Base-by-base conservation (phyloP, 2,329 filamentous ascomycete species). In the Cladosporium sp. region DNA sequence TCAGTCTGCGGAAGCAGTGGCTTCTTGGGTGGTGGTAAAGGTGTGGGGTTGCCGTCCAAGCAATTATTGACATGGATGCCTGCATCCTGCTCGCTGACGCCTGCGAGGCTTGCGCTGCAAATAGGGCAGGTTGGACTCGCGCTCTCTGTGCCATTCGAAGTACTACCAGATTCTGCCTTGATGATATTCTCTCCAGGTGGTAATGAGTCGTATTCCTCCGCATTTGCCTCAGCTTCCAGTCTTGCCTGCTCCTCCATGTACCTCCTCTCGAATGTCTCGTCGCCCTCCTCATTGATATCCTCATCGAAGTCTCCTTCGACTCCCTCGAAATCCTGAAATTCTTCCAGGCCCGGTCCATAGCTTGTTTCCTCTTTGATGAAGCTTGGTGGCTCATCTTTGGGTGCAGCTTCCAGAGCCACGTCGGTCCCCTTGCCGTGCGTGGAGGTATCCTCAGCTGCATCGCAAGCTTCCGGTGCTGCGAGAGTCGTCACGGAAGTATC, bases 61-160 rank as follows among this genome's bases (percentile, higher is more conserved):
- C 93, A 98, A 9, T 85, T 83, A 67, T 98, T 98, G 59, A 98
- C 93, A 68, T 98, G 93, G 2, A 85, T 72, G 6, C 86, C 87
- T 9, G 84, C 86, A 61, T 92, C 81, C 65, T 90, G 66, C 53
- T 82, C 55, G 71, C 66, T 52, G 16, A 70, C 67, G 0, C 82
- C 84, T 13, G 68, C 71, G 33, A 96, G 74, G 57, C 71, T 82
- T 1, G 75, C 74, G 60, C 79, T 81, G 68, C 93, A 97, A 28
- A 97, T 84, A 1, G 92, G 92, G 67, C 91, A 97, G 19, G 70
- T 66, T 2, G 72, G 62, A 50, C 48, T 50, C 48, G 28, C 28
- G 5, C 62, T 63, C 40, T 68, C 54, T 49, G 43, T 49, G 38
- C 42, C 40, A 53, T 48, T 43, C 22, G 52, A 37, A 43, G 35